Base-by-base conservation (phyloP, 129 eudicot genomes). In the Flaveria bidentis region DNA sequence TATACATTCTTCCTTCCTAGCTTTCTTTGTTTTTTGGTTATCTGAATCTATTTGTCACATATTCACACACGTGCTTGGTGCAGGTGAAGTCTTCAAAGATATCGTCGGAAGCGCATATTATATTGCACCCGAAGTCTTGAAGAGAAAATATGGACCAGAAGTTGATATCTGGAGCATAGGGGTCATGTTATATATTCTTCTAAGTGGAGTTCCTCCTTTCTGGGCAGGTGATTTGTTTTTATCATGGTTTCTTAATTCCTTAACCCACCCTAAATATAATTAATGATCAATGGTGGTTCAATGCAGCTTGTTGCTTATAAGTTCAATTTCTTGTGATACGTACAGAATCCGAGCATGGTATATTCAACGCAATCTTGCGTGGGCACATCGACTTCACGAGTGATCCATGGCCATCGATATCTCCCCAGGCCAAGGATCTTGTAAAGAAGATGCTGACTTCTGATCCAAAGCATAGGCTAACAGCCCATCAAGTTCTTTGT, bases 401-500 rank as follows among this genome's bases (percentile, higher is more conserved):
- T 6, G 76, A 79, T 6, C 87, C 87, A 45, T 84, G 87, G 87
- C 87, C 82, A 5, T 63, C 69, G 6, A 84, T 84, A 39, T 74
- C 82, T 18, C 78, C 76, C 7, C 55, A 52, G 12, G 87, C 87
- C 13, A 84, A 84, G 49, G 84, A 84, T 71, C 67, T 84, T 49
- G 80, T 79, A 64, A 51, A 39, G 17, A 84, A 57, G 69, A 84
- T 84, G 86, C 80, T 83, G 28, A 70, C 69, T 17, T 73, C 81
- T 20, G 70, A 69, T 53, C 86, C 86, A 0, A 71, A 67, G 73
- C 62, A 58, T 39, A 67, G 86, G 57, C 33, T 83, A 42, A 78
- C 86, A 4, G 83, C 86, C 13, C 72, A 83, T 78, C 67, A 83
- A 83, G 74, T 83, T 49, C 80, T 83, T 53, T 74, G 86, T 83